Evolutionary conservation across 306 rosid genomes (phyloP).

Genomic region (Vicia faba): DNA sequence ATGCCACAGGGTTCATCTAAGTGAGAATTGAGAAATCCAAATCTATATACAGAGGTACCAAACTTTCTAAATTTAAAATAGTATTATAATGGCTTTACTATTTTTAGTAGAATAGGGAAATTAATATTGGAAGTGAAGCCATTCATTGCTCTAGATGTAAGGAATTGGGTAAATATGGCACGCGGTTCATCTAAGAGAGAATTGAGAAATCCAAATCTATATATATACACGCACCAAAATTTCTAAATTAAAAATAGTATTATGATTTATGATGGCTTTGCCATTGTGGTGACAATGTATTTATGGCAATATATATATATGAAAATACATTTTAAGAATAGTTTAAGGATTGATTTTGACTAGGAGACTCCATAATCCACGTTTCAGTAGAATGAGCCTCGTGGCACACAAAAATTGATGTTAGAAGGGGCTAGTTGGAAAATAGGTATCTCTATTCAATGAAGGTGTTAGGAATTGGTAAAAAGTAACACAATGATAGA

Average conservation of each 20-base stretch:
- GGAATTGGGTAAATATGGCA: slow-evolving; percentile 1
- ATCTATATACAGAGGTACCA: neutral
- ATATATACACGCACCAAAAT: neutral
- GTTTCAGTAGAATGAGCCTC: neutral
- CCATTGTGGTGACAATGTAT: neutral
- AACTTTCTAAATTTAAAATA: neutral
- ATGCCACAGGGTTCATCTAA: neutral
- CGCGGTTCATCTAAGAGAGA: neutral
- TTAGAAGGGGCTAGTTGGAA: neutral
- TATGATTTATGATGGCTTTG: neutral
- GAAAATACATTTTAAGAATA: neutral
- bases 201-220: slow-evolving; percentile 1
- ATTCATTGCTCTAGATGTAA: neutral
- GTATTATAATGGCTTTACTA: neutral
- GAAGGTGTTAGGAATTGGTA: neutral
- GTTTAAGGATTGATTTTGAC: neutral
- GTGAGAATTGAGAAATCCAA: slow-evolving; percentile 2
- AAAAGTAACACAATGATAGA: neutral
- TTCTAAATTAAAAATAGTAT: neutral
- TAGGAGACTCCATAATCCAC: too few relatives aligned
- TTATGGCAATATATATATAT: neutral
- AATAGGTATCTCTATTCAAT: neutral
- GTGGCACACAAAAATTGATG: slow-evolving; percentile 1
- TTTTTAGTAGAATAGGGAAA: neutral
- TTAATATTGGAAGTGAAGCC: too few relatives aligned